Conservation (phyloP, 768 basidiomycete species). For the Suillus cothurnatus region DNA sequence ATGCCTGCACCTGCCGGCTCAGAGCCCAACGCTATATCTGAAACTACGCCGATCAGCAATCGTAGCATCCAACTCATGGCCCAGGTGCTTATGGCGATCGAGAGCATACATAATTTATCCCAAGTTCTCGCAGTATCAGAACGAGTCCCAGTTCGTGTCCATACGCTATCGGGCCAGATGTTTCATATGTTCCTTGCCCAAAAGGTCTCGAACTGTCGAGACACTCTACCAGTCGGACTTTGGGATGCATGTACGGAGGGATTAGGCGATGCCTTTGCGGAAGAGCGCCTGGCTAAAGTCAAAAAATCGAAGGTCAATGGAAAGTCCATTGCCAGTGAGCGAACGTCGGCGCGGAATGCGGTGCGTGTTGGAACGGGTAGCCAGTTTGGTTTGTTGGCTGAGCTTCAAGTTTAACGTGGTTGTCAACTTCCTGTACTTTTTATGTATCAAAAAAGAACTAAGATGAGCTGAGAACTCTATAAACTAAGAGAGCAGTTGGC, state of each 20-base stretch:
- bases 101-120: slow-evolving; percentile 59
- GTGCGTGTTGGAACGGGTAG: slow-evolving; percentile 27
- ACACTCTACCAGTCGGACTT: slow-evolving; percentile 34
- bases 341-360: slow-evolving; percentile 23
- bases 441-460: background rate
- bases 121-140: slow-evolving; percentile 62
- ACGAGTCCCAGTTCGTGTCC: slow-evolving; percentile 46
- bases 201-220: slow-evolving; percentile 20
- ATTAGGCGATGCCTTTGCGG: slow-evolving; percentile 50
- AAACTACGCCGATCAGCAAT: slow-evolving; percentile 43
- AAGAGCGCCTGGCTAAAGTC: slow-evolving; percentile 47
- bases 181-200: slow-evolving; percentile 59
- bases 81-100: slow-evolving; percentile 60
- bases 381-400: slow-evolving; percentile 45
- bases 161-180: slow-evolving; percentile 56
- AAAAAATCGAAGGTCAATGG: slow-evolving; percentile 36
- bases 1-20: slow-evolving; percentile 16
- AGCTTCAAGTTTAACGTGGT: slow-evolving; percentile 36
- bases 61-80: slow-evolving; percentile 70
- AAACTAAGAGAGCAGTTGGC: background rate
- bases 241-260: slow-evolving; percentile 52
- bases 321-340: background rate
- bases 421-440: background rate
- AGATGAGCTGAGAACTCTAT: background rate
- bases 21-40: slow-evolving; percentile 8